Percentiles rank a stretch among this genome's conserved stretches.
Conservation (phyloP, 768 basidiomycete species). For the Rhodotorula graminis region DNA sequence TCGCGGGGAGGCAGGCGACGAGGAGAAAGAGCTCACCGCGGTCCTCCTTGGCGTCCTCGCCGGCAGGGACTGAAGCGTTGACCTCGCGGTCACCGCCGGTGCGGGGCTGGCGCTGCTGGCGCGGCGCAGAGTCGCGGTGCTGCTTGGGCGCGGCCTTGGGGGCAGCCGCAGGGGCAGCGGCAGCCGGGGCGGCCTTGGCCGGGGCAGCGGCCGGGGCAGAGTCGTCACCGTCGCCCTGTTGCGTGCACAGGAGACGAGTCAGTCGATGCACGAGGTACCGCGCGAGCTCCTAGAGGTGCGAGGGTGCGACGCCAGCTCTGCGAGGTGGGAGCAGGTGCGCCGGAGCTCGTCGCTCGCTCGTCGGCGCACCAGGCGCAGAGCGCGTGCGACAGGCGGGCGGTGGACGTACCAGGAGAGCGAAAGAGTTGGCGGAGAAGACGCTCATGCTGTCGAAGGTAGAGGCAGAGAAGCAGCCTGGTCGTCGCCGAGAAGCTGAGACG, state of each 20-base stretch:
- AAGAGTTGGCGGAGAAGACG: conserved; percentile 29
- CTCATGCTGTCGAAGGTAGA: not conserved
- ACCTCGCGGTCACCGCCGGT: conserved; percentile 23
- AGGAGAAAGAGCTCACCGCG: conserved; percentile 21
- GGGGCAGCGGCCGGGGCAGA: conserved; percentile 11
- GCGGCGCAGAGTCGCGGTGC: conserved; percentile 5
- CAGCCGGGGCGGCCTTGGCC: conserved; percentile 30
- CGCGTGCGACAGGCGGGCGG: not conserved
- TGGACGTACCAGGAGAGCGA: conserved; percentile 22
- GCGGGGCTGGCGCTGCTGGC: conserved; percentile 6
- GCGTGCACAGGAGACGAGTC: not conserved
- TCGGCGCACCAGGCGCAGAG: not conserved
- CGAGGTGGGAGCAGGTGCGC: not conserved
- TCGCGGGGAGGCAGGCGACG: not conserved
- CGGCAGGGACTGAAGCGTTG: conserved; percentile 34
- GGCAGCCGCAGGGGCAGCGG: conserved; percentile 3
- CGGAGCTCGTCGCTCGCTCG: not conserved
- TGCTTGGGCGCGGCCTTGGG: conserved; percentile 14
- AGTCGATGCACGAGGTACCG: not conserved
- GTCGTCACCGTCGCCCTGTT: conserved; percentile 33
- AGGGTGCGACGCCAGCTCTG: not conserved
- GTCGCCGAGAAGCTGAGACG: too few species aligned
- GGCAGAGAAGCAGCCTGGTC: not conserved
- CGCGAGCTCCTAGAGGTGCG: not conserved
- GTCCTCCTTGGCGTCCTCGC: conserved; percentile 38